These are phyloP conservation scores for Microbotryum intermedium DNA, from an alignment of 1,284 basidiomycete species.

Conservation along the genomic window DNA sequence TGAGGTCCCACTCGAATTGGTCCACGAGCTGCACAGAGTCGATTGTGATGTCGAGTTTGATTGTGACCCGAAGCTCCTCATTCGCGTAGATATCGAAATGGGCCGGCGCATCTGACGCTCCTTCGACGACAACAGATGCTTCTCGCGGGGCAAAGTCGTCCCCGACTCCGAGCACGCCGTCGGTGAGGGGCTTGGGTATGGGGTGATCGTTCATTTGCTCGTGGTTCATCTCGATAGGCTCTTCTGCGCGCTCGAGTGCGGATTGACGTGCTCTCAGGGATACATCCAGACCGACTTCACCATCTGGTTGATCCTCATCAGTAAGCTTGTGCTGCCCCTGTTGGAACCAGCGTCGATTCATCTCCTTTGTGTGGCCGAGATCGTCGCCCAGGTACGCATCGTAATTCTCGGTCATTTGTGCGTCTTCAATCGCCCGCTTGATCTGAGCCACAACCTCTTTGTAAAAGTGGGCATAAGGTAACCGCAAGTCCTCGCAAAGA, in stretches of 20 bases:
- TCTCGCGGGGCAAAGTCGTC: too few species aligned
- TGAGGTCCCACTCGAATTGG: constrained; percentile 97
- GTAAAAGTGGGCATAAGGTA: constrained; percentile 57
- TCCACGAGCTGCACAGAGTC: constrained; percentile 90
- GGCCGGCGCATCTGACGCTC: too few species aligned
- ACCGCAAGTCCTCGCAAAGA: constrained; percentile 81
- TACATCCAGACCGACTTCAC: too few species aligned
- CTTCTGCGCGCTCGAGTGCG: too few species aligned
- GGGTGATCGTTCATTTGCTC: too few species aligned
- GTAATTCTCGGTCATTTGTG: constrained; percentile 43
- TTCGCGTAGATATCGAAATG: neutral
- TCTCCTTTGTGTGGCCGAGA: constrained; percentile 46
- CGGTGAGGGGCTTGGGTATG: too few species aligned
- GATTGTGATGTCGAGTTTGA: constrained; percentile 95
- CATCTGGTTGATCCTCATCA: too few species aligned
- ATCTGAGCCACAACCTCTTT: constrained; percentile 70
- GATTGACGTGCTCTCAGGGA: too few species aligned
- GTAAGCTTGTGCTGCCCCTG: neutral
- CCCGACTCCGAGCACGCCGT: too few species aligned
- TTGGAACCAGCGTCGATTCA: constrained; percentile 38
- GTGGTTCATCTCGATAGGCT: too few species aligned
- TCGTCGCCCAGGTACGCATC: constrained; percentile 41
- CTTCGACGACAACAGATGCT: too few species aligned
- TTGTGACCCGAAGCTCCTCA: constrained; percentile 82
- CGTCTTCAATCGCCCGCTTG: constrained; percentile 77